Conservation (phyloP, 495 filamentous ascomycete species). For the Penicillium pancosmium region DNA sequence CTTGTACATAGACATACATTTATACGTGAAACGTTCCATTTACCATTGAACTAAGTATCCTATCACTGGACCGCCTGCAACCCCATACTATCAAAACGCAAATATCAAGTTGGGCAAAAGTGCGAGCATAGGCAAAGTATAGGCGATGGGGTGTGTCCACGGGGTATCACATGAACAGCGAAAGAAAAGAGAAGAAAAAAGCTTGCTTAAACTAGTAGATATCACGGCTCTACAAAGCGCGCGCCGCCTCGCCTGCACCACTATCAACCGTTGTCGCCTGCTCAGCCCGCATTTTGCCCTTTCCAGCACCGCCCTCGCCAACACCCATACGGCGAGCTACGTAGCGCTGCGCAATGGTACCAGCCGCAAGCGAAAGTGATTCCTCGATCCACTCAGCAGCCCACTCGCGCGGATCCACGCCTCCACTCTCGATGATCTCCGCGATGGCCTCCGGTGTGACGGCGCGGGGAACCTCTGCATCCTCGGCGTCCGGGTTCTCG, state of each 20-base stretch:
- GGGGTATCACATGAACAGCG: constrained; percentile 20
- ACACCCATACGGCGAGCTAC: constrained; percentile 96
- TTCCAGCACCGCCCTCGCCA: constrained; percentile 69
- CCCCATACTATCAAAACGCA: neutral
- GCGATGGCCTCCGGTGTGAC: constrained; percentile 78
- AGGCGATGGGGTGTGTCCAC: constrained; percentile 22
- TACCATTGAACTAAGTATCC: neutral
- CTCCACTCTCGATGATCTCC: constrained; percentile 84
- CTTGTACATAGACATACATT: constrained; percentile 2
- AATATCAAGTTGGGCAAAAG: neutral
- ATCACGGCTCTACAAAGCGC: constrained; percentile 51
- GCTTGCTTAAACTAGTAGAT: constrained; percentile 3
- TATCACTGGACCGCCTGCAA: neutral
- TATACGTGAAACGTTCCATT: constrained; percentile 4
- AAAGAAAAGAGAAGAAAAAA: constrained; percentile 15
- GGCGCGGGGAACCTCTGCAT: constrained; percentile 39
- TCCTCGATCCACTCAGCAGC: constrained; percentile 97
- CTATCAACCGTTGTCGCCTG: constrained; percentile 68
- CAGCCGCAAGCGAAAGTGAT: constrained; percentile 73
- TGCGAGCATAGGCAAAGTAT: constrained; percentile 1
- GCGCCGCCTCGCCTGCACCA: constrained; percentile 80
- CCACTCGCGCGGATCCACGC: constrained; percentile 95
- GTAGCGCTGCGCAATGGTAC: constrained; percentile 92
- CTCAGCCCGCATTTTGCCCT: constrained; percentile 80
- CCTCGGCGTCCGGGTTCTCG: constrained; percentile 40